Percentiles rank a stretch among this genome's conserved stretches.
phyloP scores from a whole-genome alignment of 2,329 filamentous ascomycete species.

The Pseudocercospora musae region DNA sequence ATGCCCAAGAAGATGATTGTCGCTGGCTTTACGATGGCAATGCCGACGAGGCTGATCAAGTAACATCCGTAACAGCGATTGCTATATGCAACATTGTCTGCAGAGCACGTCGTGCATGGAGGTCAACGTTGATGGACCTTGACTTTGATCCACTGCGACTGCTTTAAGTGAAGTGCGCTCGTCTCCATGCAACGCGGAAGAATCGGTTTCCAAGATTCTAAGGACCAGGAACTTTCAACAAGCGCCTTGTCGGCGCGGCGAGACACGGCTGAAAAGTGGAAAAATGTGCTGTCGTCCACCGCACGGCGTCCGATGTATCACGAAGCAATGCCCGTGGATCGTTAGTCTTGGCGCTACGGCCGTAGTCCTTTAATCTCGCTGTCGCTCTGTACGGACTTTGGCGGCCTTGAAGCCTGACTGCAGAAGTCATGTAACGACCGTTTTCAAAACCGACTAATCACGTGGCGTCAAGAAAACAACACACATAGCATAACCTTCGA shows the following conservation, averaged over 20 bases:
- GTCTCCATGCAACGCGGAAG: not conserved
- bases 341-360: too few species aligned
- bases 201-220: not conserved
- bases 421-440: too few species aligned
- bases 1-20: not conserved
- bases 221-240: not conserved
- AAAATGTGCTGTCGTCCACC: too few species aligned
- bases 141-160: not conserved
- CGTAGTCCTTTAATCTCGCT: too few species aligned
- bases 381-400: too few species aligned
- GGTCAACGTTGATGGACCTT: not conserved
- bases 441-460: too few species aligned
- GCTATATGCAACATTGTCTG: not conserved
- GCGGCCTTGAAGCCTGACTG: too few species aligned
- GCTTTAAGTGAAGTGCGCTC: not conserved
- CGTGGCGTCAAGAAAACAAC: too few species aligned
- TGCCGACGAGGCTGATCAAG: not conserved
- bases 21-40: not conserved
- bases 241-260: not conserved
- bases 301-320: too few species aligned
- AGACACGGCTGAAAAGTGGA: not conserved
- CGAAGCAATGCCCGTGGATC: too few species aligned
- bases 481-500: too few species aligned
- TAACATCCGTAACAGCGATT: not conserved
- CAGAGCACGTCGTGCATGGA: not conserved